phyloP scores from a whole-genome alignment of 306 rosid genomes.

The Canavalia gladiata region DNA sequence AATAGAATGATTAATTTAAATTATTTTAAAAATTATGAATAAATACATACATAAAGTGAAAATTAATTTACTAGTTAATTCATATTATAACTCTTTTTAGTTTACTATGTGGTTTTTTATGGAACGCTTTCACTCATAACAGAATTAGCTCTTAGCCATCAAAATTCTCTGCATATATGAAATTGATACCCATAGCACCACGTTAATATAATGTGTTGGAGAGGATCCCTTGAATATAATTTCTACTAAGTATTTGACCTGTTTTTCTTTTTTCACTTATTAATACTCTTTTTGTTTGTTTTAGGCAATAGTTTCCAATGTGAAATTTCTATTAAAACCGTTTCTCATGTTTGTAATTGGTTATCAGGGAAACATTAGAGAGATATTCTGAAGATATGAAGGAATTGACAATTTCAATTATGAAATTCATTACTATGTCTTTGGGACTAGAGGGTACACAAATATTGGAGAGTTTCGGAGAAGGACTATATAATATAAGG shows the following conservation, averaged over 20 bases:
- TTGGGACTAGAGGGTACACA: conserved; percentile 52
- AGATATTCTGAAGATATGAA: conserved; percentile 59
- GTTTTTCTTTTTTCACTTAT: background rate
- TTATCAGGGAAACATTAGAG: conserved; percentile 55
- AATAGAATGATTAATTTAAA: too few relatives aligned
- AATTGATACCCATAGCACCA: background rate
- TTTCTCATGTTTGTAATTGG: conserved; percentile 23
- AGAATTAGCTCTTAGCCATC: background rate
- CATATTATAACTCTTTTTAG: background rate
- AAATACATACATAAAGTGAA: too few relatives aligned
- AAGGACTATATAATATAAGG: conserved; percentile 55
- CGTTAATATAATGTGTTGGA: background rate
- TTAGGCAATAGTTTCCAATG: conserved; percentile 3
- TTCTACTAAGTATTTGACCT: background rate
- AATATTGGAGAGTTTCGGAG: conserved; percentile 50
- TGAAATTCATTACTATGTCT: conserved; percentile 57
- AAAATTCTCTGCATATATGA: background rate
- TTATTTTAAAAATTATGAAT: too few relatives aligned
- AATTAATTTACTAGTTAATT: too few relatives aligned
- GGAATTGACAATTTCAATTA: conserved; percentile 45
- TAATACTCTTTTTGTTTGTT: background rate
- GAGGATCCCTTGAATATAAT: background rate
- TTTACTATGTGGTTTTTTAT: conserved; percentile 1
- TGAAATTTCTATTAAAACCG: background rate
- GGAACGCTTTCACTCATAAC: background rate